phyloP scores from a whole-genome alignment of 2,329 filamentous ascomycete species.

The Apiospora sp. region DNA sequence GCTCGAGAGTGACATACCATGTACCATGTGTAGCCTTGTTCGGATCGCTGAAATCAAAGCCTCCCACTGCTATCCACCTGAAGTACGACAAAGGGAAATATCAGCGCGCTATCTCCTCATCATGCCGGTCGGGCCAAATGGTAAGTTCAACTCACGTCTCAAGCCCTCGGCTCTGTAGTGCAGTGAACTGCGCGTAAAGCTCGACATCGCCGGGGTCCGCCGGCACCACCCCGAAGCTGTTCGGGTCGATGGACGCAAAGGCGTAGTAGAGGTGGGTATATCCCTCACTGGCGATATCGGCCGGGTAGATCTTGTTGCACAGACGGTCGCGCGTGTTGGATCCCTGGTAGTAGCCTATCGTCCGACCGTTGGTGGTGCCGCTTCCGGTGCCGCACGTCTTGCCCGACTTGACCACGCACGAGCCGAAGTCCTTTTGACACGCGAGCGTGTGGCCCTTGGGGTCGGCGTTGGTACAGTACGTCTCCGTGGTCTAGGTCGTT shows the following conservation, averaged over 20 bases:
- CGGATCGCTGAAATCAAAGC: slow-evolving; percentile 51
- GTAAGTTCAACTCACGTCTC: slow-evolving; percentile 36
- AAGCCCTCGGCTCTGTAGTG: slow-evolving; percentile 41
- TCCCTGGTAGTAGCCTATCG: slow-evolving; percentile 32
- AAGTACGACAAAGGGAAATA: background rate
- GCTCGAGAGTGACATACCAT: slow-evolving; percentile 27
- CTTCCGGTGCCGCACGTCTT: slow-evolving; percentile 23
- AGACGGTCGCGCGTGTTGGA: slow-evolving; percentile 13
- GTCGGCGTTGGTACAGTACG: slow-evolving; percentile 22
- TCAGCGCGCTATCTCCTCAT: background rate
- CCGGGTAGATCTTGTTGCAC: slow-evolving; percentile 28
- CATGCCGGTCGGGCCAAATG: background rate
- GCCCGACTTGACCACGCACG: background rate
- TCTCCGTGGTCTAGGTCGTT: background rate
- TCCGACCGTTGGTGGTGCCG: slow-evolving; percentile 24
- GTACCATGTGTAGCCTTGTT: slow-evolving; percentile 36
- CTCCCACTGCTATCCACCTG: slow-evolving; percentile 48
- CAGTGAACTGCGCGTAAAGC: slow-evolving; percentile 42
- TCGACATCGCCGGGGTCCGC: slow-evolving; percentile 23
- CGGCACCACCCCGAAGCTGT: slow-evolving; percentile 35
- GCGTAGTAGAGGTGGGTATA: slow-evolving; percentile 31
- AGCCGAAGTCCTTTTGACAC: slow-evolving; percentile 21
- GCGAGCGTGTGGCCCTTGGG: background rate
- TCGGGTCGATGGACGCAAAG: slow-evolving; percentile 47
- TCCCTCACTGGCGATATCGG: slow-evolving; percentile 28